Percentiles rank a stretch among this genome's conserved stretches.
Evolutionary conservation across 768 basidiomycete genomes (phyloP).

Genomic region (Termitomyces sp.): DNA sequence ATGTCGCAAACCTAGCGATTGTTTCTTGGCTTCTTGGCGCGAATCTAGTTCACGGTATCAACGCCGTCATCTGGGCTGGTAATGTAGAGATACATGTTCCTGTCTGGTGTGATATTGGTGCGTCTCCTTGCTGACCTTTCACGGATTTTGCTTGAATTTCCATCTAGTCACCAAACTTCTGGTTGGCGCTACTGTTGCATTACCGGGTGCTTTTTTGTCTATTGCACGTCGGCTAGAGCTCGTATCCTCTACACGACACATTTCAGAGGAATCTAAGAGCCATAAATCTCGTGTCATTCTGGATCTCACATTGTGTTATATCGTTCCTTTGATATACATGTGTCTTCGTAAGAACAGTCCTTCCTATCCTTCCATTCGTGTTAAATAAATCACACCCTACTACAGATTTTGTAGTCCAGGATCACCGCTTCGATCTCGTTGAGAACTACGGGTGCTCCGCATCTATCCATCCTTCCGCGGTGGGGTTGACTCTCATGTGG

Average conservation of each 20-base stretch:
- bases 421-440: slow-evolving; percentile 57
- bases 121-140: slow-evolving; percentile 15
- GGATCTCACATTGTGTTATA: slow-evolving; percentile 44
- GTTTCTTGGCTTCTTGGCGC: slow-evolving; percentile 44
- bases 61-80: slow-evolving; percentile 58
- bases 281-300: slow-evolving; percentile 36
- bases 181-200: slow-evolving; percentile 44
- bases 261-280: slow-evolving; percentile 24
- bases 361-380: background rate
- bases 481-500: slow-evolving; percentile 38
- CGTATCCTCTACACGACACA: slow-evolving; percentile 39
- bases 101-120: slow-evolving; percentile 79
- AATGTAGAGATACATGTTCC: slow-evolving; percentile 38
- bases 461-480: slow-evolving; percentile 36
- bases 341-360: slow-evolving; percentile 43
- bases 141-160: background rate
- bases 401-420: slow-evolving; percentile 52
- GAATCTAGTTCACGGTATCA: slow-evolving; percentile 48
- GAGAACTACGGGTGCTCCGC: slow-evolving; percentile 52
- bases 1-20: slow-evolving; percentile 42
- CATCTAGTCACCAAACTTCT: slow-evolving; percentile 50
- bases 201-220: slow-evolving; percentile 56
- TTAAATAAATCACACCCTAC: background rate
- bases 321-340: slow-evolving; percentile 52
- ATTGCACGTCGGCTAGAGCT: slow-evolving; percentile 50